Conservation (phyloP, 129 eudicot species). For the Pittosporum tobira region DNA sequence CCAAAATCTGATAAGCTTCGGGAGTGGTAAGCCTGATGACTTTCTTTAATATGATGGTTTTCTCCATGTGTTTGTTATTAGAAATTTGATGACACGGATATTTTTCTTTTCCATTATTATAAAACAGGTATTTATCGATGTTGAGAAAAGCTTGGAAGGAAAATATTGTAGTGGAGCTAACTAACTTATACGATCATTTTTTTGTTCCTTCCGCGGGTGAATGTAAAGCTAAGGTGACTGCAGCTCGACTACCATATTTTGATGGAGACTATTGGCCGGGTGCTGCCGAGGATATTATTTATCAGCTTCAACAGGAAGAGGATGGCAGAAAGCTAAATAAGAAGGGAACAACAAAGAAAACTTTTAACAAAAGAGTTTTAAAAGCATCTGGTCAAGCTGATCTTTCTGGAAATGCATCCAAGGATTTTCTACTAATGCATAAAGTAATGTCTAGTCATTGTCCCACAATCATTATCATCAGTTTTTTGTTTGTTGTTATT, state of each 20-base stretch:
- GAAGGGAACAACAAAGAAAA: constrained; percentile 58
- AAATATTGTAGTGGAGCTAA: constrained; percentile 65
- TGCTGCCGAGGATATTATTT: constrained; percentile 91
- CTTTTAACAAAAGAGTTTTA: constrained; percentile 64
- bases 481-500: neutral
- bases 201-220: constrained; percentile 59
- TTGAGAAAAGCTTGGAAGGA: constrained; percentile 76
- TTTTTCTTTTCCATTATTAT: constrained; percentile 10
- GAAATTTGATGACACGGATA: no score
- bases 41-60: neutral
- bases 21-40: constrained; percentile 60
- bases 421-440: constrained; percentile 85
- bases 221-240: constrained; percentile 89
- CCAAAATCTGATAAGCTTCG: constrained; percentile 91
- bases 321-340: constrained; percentile 64
- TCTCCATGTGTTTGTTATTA: neutral
- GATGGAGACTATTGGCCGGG: constrained; percentile 99
- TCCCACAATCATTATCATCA: neutral
- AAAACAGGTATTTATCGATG: constrained; percentile 86
- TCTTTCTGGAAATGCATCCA: constrained; percentile 81
- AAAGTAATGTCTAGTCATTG: constrained; percentile 34
- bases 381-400: constrained; percentile 84
- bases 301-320: constrained; percentile 76
- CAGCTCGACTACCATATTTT: constrained; percentile 87
- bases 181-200: constrained; percentile 82